Conservation (phyloP, 2,329 filamentous ascomycete species). For the Calonectria henricotiae region DNA sequence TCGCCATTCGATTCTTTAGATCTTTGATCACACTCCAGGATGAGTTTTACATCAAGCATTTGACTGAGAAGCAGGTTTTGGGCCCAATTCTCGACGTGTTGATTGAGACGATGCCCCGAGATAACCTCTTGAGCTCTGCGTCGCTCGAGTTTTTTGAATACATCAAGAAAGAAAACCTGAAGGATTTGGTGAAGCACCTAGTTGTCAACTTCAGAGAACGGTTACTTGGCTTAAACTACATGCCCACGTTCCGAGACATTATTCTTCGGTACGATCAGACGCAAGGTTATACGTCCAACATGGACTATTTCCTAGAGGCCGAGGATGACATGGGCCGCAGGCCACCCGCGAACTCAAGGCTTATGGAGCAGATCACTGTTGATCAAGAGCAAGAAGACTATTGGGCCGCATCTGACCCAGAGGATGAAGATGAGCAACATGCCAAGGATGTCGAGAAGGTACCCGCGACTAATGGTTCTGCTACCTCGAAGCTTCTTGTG, state of each 20-base stretch:
- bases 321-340: constrained; percentile 72
- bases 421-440: constrained; percentile 77
- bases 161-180: constrained; percentile 86
- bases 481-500: constrained; percentile 82
- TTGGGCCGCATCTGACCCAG: constrained; percentile 91
- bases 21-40: constrained; percentile 89
- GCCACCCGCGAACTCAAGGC: constrained; percentile 68
- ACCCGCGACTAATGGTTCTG: constrained; percentile 72
- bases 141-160: constrained; percentile 95
- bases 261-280: constrained; percentile 86
- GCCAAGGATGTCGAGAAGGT: constrained; percentile 57
- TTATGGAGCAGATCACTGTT: constrained; percentile 80
- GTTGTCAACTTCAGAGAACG: constrained; percentile 88
- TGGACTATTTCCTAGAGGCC: constrained; percentile 82
- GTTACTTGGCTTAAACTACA: constrained; percentile 82
- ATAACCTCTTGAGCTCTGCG: constrained; percentile 94
- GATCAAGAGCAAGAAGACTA: constrained; percentile 93
- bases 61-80: constrained; percentile 86
- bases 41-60: constrained; percentile 90
- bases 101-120: constrained; percentile 87
- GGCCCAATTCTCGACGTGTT: constrained; percentile 90
- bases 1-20: constrained; percentile 94
- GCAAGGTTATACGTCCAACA: constrained; percentile 76
- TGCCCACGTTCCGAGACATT: constrained; percentile 87
- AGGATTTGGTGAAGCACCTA: constrained; percentile 86